Evolutionary conservation across 75 land plant species (phyloP), one percentile per base, ranked within the genome.

Genomic region (Pinus taeda): DNA sequence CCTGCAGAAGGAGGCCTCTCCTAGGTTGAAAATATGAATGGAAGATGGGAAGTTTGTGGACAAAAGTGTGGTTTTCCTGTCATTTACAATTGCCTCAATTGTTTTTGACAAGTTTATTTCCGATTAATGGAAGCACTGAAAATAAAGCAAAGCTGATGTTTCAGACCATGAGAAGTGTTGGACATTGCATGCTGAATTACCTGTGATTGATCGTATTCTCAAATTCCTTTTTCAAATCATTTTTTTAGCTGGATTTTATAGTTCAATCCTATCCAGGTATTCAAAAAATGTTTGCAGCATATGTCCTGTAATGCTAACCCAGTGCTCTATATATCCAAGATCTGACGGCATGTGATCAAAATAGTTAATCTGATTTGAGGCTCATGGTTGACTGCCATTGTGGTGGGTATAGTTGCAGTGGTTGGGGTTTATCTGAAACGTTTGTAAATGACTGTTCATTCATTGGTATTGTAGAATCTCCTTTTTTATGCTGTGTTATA

Each of bases 71-170:
- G 53, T 69, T n/a, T 69, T 69, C 42, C 53, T 39, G 21, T 42
- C 49, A 69, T 69, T 69, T 69, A n/a, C 49, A 36, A 45, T 69
- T 69, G 49, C 49, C 36, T 33, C 71, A 69, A 69, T 39, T 69
- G 71, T 69, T 18, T 45, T 69, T 69, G 45, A 69, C 49, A 39
- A 45, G 71, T 36, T 69, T 69, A 69, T 69, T 69, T 53, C 39
- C 39, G 49, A 69, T 69, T 37, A 69, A 39, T 69, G 13, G 4
- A 39, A 69, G 3, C 42, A 17, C 37, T 69, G 22, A 42, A 39
- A 36, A 45, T 65, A 65, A 39, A 39, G 49, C 71, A 69, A 36
- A 39, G 21, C 71, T 37, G 18, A 36, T 6, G 21, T 18, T 37
- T 69, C 71, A 69, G 71, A n/a, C 37, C 20, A 69, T 69, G 71